Conservation (phyloP, 169 alveolate genomes). For the Babesia ovis region DNA sequence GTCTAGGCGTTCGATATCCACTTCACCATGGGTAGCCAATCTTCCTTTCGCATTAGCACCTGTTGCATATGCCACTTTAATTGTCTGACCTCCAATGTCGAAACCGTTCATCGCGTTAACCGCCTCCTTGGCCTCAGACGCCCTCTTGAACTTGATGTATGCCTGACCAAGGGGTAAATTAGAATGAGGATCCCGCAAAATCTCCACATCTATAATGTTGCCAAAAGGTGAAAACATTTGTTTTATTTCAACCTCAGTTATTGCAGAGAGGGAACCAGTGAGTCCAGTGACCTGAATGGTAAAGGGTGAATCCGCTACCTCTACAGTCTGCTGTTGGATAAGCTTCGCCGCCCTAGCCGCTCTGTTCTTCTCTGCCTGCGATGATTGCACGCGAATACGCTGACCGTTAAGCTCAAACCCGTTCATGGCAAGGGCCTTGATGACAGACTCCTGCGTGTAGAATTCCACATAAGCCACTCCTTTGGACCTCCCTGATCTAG, state of each 20-base stretch:
- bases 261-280: constrained; percentile 83
- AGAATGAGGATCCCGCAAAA: constrained; percentile 87
- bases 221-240: constrained; percentile 94
- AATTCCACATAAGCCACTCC: constrained; percentile 98
- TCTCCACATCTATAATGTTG: constrained; percentile 88
- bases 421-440: constrained; percentile 90
- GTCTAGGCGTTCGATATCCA: constrained; percentile 70
- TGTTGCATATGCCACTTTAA: constrained; percentile 79
- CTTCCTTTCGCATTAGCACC: constrained; percentile 36
- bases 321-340: constrained; percentile 76
- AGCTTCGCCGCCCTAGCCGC: constrained; percentile 94
- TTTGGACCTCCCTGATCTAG: constrained; percentile 93
- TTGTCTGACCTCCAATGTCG: constrained; percentile 89
- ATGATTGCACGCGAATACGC: constrained; percentile 90
- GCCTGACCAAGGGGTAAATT: constrained; percentile 92
- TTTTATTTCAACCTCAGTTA: constrained; percentile 87
- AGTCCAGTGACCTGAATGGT: constrained; percentile 91
- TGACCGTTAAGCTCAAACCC: constrained; percentile 90
- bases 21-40: constrained; percentile 30
- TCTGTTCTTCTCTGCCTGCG: constrained; percentile 98
- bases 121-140: constrained; percentile 95
- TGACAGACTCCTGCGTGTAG: constrained; percentile 93
- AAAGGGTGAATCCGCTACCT: constrained; percentile 88
- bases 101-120: constrained; percentile 92
- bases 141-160: constrained; percentile 85